Percentiles rank a stretch among this genome's conserved stretches.
phyloP scores from a whole-genome alignment of 2,329 filamentous ascomycete species.

The Epichloe bromicola region DNA sequence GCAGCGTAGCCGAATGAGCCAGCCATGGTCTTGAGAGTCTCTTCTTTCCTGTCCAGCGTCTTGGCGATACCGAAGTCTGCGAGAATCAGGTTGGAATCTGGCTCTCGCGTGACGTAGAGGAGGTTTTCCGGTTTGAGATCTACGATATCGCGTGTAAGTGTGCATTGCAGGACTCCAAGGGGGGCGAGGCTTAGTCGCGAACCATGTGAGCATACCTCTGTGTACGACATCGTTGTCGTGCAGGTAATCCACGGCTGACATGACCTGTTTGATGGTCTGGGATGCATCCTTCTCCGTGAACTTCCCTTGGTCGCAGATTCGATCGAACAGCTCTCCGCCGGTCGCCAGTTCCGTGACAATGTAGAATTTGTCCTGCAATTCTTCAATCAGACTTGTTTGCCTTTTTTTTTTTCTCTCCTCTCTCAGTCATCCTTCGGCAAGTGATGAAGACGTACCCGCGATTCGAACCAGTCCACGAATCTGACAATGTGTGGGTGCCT shows the following conservation, averaged over 20 bases:
- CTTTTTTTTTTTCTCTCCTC: not conserved
- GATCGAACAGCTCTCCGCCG: constrained; percentile 91
- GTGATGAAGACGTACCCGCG: constrained; percentile 49
- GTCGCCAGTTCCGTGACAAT: constrained; percentile 95
- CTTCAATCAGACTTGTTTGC: not conserved
- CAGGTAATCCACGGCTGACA: constrained; percentile 86
- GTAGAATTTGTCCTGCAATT: constrained; percentile 86
- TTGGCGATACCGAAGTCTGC: constrained; percentile 98
- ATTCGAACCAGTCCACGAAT: constrained; percentile 99
- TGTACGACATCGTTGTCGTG: constrained; percentile 94
- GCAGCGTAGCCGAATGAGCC: constrained; percentile 97
- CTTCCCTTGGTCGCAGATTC: constrained; percentile 94
- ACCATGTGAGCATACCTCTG: constrained; percentile 48
- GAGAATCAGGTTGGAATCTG: constrained; percentile 74
- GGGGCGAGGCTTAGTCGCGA: not conserved
- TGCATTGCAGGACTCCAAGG: too few relatives aligned
- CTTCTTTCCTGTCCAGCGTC: constrained; percentile 82
- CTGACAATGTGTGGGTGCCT: constrained; percentile 92
- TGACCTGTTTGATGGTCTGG: constrained; percentile 86
- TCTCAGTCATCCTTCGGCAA: not conserved
- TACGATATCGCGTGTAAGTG: constrained; percentile 22
- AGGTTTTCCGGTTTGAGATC: constrained; percentile 98
- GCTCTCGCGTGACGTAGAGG: constrained; percentile 70
- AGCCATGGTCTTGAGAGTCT: constrained; percentile 94
- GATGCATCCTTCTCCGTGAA: constrained; percentile 98